These are phyloP conservation scores for Plasmodium inui DNA, from an alignment of 169 alveolate species.

Conservation along the genomic window DNA sequence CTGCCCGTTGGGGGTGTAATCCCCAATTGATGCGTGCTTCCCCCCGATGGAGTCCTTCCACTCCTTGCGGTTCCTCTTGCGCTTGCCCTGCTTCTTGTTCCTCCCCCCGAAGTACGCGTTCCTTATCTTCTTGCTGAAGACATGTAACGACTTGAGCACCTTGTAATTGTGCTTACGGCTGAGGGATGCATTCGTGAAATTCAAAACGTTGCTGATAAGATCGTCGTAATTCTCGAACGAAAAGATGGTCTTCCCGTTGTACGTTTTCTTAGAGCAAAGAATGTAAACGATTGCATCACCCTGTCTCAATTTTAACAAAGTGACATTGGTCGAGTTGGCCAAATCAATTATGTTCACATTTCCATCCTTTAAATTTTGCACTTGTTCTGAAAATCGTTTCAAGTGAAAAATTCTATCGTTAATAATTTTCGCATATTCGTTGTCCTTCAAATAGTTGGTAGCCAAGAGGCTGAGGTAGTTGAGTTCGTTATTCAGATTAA, in stretches of 20 bases:
- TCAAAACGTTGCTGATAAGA: constrained; percentile 32
- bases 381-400: constrained; percentile 50
- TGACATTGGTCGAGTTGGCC: constrained; percentile 27
- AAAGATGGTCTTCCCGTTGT: constrained; percentile 71
- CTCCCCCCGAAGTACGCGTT: neutral
- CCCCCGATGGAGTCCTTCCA: neutral
- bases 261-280: constrained; percentile 50
- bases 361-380: constrained; percentile 44
- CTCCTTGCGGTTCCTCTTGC: neutral
- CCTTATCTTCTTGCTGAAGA: constrained; percentile 17
- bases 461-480: constrained; percentile 48
- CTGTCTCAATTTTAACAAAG: constrained; percentile 33
- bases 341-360: constrained; percentile 41
- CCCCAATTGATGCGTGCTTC: neutral
- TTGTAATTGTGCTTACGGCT: constrained; percentile 22
- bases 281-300: constrained; percentile 35
- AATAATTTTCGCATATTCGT: constrained; percentile 32
- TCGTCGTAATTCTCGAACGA: constrained; percentile 62
- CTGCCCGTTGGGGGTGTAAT: neutral
- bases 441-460: constrained; percentile 38
- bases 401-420: constrained; percentile 42
- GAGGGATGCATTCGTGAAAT: constrained; percentile 27
- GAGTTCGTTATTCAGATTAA: constrained; percentile 28
- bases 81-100: neutral
- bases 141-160: constrained; percentile 13